phyloP scores from a whole-genome alignment of 2,329 filamentous ascomycete genomes.

The Pyricularia pennisetigena region DNA sequence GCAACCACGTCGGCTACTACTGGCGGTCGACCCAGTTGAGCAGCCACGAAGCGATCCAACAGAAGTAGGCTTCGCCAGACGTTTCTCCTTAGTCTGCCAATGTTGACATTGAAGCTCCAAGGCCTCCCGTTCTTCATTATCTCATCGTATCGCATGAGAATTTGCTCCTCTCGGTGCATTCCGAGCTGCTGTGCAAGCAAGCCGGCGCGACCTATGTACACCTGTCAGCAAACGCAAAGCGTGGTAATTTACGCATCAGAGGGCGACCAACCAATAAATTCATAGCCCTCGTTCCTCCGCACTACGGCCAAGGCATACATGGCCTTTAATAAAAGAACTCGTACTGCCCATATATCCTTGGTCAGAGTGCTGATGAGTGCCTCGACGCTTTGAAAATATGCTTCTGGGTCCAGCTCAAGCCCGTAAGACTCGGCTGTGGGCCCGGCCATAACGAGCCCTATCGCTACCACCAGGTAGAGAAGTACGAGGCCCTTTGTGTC shows the following conservation, averaged over 20 bases:
- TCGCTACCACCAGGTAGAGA: conserved; percentile 51
- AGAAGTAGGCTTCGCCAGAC: conserved; percentile 57
- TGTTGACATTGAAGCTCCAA: conserved; percentile 21
- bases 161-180: conserved; percentile 3
- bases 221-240: background rate
- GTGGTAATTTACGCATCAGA: background rate
- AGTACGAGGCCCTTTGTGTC: conserved; percentile 16
- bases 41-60: conserved; percentile 53
- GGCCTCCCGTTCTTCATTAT: conserved; percentile 3
- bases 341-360: conserved; percentile 51
- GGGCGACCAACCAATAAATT: conserved; percentile 40
- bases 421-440: conserved; percentile 23
- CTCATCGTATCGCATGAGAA: conserved; percentile 4
- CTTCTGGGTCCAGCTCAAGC: background rate
- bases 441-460: conserved; percentile 49
- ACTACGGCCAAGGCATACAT: conserved; percentile 53
- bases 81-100: conserved; percentile 37
- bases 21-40: conserved; percentile 51
- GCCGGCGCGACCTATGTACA: background rate
- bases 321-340: conserved; percentile 53
- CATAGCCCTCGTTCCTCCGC: conserved; percentile 53
- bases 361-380: background rate
- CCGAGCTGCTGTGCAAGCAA: conserved; percentile 3
- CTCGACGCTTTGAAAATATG: conserved; percentile 4
- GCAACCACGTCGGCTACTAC: conserved; percentile 53